These are phyloP conservation scores for Echium plantagineum DNA, from an alignment of 257 asterid genomes.

Conservation along the genomic window DNA sequence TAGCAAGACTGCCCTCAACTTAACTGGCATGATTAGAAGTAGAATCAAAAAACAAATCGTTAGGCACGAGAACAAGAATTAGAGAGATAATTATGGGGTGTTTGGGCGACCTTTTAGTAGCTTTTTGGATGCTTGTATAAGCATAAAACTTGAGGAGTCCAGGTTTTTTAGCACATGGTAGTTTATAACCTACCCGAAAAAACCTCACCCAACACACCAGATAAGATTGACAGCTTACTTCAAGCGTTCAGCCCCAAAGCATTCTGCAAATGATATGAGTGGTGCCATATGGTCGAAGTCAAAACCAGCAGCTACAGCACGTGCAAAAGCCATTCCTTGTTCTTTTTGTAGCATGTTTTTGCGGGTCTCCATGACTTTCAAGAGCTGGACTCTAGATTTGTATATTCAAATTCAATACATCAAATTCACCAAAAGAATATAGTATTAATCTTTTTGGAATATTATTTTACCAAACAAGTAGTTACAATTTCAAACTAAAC, in stretches of 20 bases:
- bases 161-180: too few relatives aligned
- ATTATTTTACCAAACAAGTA: constrained; percentile 7
- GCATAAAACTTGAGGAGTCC: too few relatives aligned
- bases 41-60: not conserved
- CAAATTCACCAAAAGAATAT: constrained; percentile 15
- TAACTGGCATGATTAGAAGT: not conserved
- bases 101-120: too few relatives aligned
- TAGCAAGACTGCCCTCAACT: not conserved
- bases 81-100: constrained; percentile 1
- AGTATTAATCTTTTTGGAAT: constrained; percentile 3
- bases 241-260: constrained; percentile 86
- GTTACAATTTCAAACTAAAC: constrained; percentile 10
- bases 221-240: constrained; percentile 29
- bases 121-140: too few relatives aligned
- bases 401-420: constrained; percentile 17
- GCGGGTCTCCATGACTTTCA: constrained; percentile 86
- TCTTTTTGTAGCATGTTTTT: constrained; percentile 63
- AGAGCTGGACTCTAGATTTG: constrained; percentile 63
- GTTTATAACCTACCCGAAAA: too few relatives aligned
- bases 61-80: constrained; percentile 9
- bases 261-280: constrained; percentile 70
- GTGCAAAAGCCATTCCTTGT: constrained; percentile 99
- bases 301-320: constrained; percentile 96
- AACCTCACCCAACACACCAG: too few relatives aligned
- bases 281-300: constrained; percentile 55